These are phyloP conservation scores for Penicillium psychrosexuale DNA, from an alignment of 2,329 filamentous ascomycete species.

Conservation along the genomic window DNA sequence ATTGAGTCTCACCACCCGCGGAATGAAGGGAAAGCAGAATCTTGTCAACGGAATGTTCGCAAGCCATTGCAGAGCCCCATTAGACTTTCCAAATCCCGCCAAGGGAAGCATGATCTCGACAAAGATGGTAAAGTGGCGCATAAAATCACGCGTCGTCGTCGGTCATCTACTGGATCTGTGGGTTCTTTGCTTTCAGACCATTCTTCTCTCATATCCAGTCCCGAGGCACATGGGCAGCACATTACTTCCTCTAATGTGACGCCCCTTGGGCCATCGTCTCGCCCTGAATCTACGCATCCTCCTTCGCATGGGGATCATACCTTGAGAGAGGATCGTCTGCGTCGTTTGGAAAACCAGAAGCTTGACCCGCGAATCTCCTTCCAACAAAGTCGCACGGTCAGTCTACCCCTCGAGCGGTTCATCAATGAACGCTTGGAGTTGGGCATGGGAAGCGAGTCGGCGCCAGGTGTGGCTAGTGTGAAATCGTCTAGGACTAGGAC, in stretches of 20 bases:
- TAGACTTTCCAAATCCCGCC: slow-evolving; percentile 29
- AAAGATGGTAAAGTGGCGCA: slow-evolving; percentile 15
- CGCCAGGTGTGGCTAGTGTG: slow-evolving; percentile 10
- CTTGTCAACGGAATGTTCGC: slow-evolving; percentile 11
- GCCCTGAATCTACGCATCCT: slow-evolving; percentile 14
- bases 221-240: slow-evolving; percentile 25
- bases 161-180: slow-evolving; percentile 30
- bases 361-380: slow-evolving; percentile 21
- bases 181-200: slow-evolving; percentile 32
- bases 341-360: slow-evolving; percentile 28
- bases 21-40: slow-evolving; percentile 8
- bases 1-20: not conserved
- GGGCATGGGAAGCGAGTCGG: slow-evolving; percentile 22
- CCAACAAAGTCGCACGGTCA: slow-evolving; percentile 33
- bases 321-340: slow-evolving; percentile 32
- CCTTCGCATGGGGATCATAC: slow-evolving; percentile 26
- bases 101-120: slow-evolving; percentile 21
- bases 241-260: slow-evolving; percentile 30
- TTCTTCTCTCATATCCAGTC: slow-evolving; percentile 32
- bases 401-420: slow-evolving; percentile 39
- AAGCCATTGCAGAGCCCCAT: slow-evolving; percentile 35
- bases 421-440: slow-evolving; percentile 39
- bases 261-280: slow-evolving; percentile 23
- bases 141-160: slow-evolving; percentile 17
- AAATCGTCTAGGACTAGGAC: slow-evolving; percentile 13